phyloP scores from a whole-genome alignment of 257 asterid genomes.

The Nicotiana otophora region DNA sequence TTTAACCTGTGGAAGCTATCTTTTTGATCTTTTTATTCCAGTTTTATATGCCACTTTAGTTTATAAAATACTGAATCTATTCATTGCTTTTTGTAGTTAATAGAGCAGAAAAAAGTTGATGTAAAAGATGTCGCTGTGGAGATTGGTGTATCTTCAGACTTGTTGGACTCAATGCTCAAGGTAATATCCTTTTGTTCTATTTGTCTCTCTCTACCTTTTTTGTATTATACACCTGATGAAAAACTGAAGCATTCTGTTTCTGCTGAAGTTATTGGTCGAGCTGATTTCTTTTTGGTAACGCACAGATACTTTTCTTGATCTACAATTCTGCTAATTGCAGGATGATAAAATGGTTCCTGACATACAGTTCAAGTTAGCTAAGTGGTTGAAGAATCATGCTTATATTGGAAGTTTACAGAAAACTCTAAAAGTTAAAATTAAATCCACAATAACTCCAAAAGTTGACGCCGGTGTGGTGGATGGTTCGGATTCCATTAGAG shows the following conservation, averaged over 20 bases:
- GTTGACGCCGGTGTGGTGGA: slow-evolving; percentile 39
- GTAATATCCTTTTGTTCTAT: slow-evolving; percentile 40
- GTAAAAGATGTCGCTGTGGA: slow-evolving; percentile 65
- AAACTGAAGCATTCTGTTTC: slow-evolving; percentile 10
- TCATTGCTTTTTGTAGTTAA: slow-evolving; percentile 41
- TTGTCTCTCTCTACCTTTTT: slow-evolving; percentile 3
- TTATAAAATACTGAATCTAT: background rate
- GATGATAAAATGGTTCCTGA: slow-evolving; percentile 53
- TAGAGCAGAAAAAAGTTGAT: slow-evolving; percentile 70
- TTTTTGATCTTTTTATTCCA: background rate
- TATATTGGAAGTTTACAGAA: slow-evolving; percentile 46
- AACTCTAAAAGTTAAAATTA: slow-evolving; percentile 44
- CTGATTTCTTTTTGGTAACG: background rate
- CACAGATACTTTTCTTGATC: background rate
- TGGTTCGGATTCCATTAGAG: slow-evolving; percentile 37
- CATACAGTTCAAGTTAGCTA: slow-evolving; percentile 49
- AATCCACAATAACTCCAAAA: slow-evolving; percentile 29
- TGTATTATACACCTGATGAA: slow-evolving; percentile 11
- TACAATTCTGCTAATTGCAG: slow-evolving; percentile 30
- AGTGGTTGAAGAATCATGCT: slow-evolving; percentile 74
- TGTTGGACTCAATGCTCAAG: slow-evolving; percentile 45
- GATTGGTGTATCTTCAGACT: slow-evolving; percentile 70
- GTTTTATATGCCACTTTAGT: background rate
- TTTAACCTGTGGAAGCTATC: background rate
- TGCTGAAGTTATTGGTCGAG: background rate